Percentiles rank a stretch among this genome's conserved stretches.
Evolutionary conservation across 73 alveolate species (phyloP).

Genomic region (Paramecium bursaria): DNA sequence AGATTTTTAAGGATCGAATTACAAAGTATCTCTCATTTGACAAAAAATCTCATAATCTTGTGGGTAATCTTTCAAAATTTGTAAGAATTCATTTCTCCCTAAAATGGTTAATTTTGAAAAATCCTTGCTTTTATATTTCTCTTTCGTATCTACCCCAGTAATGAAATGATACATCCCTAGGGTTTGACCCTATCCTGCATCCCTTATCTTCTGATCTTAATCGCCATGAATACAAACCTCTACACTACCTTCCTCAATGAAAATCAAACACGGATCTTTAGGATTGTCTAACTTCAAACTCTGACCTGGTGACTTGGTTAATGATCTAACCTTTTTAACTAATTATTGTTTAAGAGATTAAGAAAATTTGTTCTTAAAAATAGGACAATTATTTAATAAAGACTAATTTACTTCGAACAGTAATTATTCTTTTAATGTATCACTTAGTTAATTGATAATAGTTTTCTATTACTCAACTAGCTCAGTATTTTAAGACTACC

Average conservation of each 20-base stretch:
- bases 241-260: background rate
- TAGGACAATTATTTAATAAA: background rate
- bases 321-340: no score
- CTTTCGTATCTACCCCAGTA: background rate
- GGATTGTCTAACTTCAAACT: no score
- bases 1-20: background rate
- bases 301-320: no score
- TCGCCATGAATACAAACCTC: background rate
- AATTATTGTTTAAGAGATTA: no score
- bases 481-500: slow-evolving; percentile 58
- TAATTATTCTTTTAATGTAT: slow-evolving; percentile 25
- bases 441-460: slow-evolving; percentile 39
- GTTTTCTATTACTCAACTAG: slow-evolving; percentile 53
- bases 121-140: background rate
- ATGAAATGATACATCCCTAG: slow-evolving; percentile 7
- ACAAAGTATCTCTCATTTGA: background rate
- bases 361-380: slow-evolving; percentile 34
- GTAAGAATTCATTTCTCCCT: slow-evolving; percentile 19
- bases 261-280: slow-evolving; percentile 33
- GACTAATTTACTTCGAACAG: slow-evolving; percentile 52
- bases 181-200: background rate
- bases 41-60: slow-evolving; percentile 2
- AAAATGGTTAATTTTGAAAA: slow-evolving; percentile 26
- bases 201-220: background rate
- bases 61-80: background rate